Evolutionary conservation across 306 rosid species (phyloP), one percentile per base, ranked within the genome.

Genomic region (Vigna unguiculata): DNA sequence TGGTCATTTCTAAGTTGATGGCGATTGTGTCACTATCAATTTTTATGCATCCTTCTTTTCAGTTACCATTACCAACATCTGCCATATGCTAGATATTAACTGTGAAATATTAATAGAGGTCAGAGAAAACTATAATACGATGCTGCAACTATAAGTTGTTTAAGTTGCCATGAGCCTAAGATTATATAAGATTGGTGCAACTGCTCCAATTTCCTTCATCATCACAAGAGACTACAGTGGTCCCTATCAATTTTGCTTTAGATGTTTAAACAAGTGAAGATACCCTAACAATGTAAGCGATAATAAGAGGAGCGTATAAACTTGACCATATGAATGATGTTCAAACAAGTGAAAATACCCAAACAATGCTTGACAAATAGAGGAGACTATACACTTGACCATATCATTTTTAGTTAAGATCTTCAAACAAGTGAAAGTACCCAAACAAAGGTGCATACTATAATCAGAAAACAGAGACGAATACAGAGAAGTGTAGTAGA

Each of bases 61-160:
- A 70, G 77, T 40, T 61, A 25, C 66, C 4, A 7, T 17, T 61
- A 17, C 58, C 2, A 10, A 48, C 41, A 32, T 34, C 45, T 64
- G 41, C 43, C 58, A 9, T 12, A 54, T 45, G 34, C 21, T 5
- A 41, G 57, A 48, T 47, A 46, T 34, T 12, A 19, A 3, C 34
- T 30, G 17, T 55, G 19, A 46, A 25, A 36, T 45, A 46, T 21
- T 80, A 57, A 6, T 40, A 46, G 57, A 68, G 4, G 30, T 9
- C 64, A 9, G 32, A 11, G 54, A n/a, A 40, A 36, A 49, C 19
- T 20, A 61, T 48, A 77, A 17, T 25, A 34, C 66, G 82, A 22
- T 38, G 63, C 55, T 9, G n/a, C 9, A 47, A 22, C 62, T 55
- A 12, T 55, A 58, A 21, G 64, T 15, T 69, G 4, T n/a, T 65